Conservation (phyloP, 1,284 basidiomycete species). For the Ganoderma leucocontextum region DNA sequence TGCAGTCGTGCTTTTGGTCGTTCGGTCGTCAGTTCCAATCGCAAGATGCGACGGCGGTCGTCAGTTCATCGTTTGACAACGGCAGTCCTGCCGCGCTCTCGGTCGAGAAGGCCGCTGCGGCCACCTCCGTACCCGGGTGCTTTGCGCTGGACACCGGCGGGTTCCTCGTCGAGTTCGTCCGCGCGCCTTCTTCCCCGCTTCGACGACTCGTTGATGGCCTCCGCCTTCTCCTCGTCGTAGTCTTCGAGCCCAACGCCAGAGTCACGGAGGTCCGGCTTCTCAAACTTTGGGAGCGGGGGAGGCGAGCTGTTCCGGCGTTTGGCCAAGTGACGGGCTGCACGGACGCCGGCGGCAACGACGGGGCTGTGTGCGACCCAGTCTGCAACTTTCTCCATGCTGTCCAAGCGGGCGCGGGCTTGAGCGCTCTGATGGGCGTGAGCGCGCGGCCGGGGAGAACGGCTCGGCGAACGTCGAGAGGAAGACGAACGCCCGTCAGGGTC, state of each 20-base stretch:
- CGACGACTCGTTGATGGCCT: constrained; percentile 12
- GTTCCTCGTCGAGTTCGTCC: constrained; percentile 38
- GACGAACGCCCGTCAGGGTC: constrained; percentile 41
- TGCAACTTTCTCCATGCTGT: constrained; percentile 45
- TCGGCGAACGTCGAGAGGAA: constrained; percentile 40
- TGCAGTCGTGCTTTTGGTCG: constrained; percentile 33
- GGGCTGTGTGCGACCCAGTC: constrained; percentile 46
- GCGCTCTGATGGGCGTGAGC: constrained; percentile 30
- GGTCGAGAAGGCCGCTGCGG: constrained; percentile 39
- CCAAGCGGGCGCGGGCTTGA: constrained; percentile 39
- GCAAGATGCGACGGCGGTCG: constrained; percentile 2
- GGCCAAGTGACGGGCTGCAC: constrained; percentile 29
- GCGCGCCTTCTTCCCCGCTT: constrained; percentile 37
- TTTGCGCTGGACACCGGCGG: constrained; percentile 23
- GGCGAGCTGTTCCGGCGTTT: constrained; percentile 41
- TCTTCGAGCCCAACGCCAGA: constrained; percentile 32
- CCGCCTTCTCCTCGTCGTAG: constrained; percentile 29
- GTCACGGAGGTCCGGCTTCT: constrained; percentile 31
- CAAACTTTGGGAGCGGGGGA: constrained; percentile 36
- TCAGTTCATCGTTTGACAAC: constrained; percentile 23
- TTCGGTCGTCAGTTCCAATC: constrained; percentile 29
- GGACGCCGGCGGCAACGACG: constrained; percentile 32
- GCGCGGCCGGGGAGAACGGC: constrained; percentile 39
- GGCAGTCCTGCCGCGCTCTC: constrained; percentile 33
- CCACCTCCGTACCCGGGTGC: constrained; percentile 41